Percentiles rank a stretch among this genome's conserved stretches.
Evolutionary conservation across 352 stramenopile genomes (phyloP).

Genomic region (Phytopythium vexans): DNA sequence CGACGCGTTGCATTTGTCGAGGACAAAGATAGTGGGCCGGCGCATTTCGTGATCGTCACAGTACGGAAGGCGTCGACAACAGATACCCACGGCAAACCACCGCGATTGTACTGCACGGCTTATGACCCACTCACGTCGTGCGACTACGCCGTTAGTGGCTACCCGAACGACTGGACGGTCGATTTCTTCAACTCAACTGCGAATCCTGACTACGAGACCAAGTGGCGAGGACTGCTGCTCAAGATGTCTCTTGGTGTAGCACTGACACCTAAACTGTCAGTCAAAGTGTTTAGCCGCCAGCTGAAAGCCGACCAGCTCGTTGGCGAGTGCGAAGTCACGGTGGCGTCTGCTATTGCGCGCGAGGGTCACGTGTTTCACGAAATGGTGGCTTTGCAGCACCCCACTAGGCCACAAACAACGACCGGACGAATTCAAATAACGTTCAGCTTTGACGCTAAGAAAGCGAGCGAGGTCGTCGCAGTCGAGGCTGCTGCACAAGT

Average conservation of each 20-base stretch:
- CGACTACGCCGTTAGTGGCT: constrained; percentile 74
- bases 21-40: constrained; percentile 10
- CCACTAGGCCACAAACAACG: constrained; percentile 12
- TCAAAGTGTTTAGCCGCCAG: constrained; percentile 75
- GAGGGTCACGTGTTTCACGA: constrained; percentile 77
- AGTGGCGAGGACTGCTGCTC: constrained; percentile 51
- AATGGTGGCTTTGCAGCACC: constrained; percentile 43
- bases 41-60: constrained; percentile 73
- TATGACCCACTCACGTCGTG: constrained; percentile 80
- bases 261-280: constrained; percentile 61
- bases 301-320: constrained; percentile 63
- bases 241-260: constrained; percentile 50
- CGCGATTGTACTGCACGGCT: constrained; percentile 72
- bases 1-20: constrained; percentile 11
- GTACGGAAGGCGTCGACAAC: constrained; percentile 42
- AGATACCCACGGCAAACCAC: constrained; percentile 4
- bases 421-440: constrained; percentile 43
- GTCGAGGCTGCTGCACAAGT: neutral
- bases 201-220: constrained; percentile 42
- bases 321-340: constrained; percentile 70
- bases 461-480: constrained; percentile 11
- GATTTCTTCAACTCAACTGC: constrained; percentile 62
- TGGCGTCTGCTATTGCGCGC: constrained; percentile 63
- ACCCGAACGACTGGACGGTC: constrained; percentile 46
- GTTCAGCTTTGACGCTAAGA: constrained; percentile 62